Base-by-base conservation (phyloP, 768 basidiomycete genomes). In the Exidia glandulosa region DNA sequence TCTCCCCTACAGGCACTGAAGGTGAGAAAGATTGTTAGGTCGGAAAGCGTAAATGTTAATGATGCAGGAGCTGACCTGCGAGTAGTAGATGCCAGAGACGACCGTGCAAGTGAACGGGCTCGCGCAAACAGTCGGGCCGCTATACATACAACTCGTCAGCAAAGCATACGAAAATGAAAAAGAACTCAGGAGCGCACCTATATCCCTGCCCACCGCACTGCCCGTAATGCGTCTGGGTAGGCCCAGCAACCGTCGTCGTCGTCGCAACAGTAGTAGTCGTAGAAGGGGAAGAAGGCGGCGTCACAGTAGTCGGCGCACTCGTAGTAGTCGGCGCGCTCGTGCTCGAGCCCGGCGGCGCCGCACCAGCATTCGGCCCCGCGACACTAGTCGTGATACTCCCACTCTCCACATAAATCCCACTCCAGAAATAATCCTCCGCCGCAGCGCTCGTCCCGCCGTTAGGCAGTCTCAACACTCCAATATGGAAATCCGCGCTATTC, bases 401-500 rank as follows among this genome's bases (percentile, higher is more conserved):
- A 41, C 65, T 73, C 70, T 85, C 83, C 62, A 85, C 76, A 68
- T 81, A 85, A 57, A 85, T 81, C 33, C 82, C 81, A 58, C 78
- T 71, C 73, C 81, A 73, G 70, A 79, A 84, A 76, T 77, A 85
- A 64, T 84, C 79, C 67, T 83, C 82, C 10, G 76, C 68, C 32
- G 69, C 68, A 9, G 66, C 58, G 27, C 56, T 54, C 13, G 56
- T 59, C 50, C 74, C 67, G 37, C 68, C 74, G 66, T 78, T 80
- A 25, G 78, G 73, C 61, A 85, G 71, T 60, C 81, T 79, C 34
- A 84, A 77, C 27, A 84, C 81, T 41, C 82, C 82, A 56, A 85
- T 72, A 71, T 84, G 84, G 74, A 75, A 85, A 69, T 83, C 82
- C 32, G 71, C 79, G 23, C 80, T 82, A 70, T 83, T 82, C 57